Conservation (phyloP, 78 protist genomes). For the Emiliania huxleyi region DNA sequence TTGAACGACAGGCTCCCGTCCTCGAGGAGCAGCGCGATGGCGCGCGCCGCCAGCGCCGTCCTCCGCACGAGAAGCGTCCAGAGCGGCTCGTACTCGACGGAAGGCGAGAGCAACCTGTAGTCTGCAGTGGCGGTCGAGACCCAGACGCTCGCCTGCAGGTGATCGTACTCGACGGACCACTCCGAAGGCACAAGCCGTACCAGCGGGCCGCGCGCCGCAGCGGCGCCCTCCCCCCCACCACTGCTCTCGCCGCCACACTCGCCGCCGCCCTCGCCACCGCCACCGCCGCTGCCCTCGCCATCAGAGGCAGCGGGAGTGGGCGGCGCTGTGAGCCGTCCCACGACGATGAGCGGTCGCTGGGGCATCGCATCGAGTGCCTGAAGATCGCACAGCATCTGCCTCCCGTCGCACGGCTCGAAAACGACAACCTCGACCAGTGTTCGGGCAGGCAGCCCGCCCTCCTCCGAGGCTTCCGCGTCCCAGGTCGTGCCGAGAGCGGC, state of each 20-base stretch:
- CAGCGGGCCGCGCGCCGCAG: not conserved
- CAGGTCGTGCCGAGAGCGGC: not conserved
- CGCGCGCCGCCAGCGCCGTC: constrained; percentile 6
- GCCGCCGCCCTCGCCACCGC: too few relatives aligned
- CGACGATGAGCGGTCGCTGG: not conserved
- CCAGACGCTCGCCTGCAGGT: not conserved
- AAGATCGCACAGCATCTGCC: not conserved
- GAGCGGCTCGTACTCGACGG: not conserved
- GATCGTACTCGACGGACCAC: constrained; percentile 6
- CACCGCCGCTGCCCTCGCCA: too few relatives aligned
- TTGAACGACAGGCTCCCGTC: not conserved
- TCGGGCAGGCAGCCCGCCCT: not conserved
- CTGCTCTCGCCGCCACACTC: too few relatives aligned
- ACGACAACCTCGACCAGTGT: not conserved
- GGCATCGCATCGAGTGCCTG: not conserved
- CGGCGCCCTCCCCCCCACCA: not conserved
- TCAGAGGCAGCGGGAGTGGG: too few relatives aligned
- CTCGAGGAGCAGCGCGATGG: not conserved
- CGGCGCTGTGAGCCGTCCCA: not conserved
- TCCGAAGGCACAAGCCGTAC: not conserved
- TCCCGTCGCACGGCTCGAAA: not conserved
- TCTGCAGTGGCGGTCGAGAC: not conserved
- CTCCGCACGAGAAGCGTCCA: not conserved
- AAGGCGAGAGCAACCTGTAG: not conserved
- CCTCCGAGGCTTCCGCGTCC: not conserved